Conservation (phyloP, 805 yeast species). For the Yamadazyma endophytica region DNA sequence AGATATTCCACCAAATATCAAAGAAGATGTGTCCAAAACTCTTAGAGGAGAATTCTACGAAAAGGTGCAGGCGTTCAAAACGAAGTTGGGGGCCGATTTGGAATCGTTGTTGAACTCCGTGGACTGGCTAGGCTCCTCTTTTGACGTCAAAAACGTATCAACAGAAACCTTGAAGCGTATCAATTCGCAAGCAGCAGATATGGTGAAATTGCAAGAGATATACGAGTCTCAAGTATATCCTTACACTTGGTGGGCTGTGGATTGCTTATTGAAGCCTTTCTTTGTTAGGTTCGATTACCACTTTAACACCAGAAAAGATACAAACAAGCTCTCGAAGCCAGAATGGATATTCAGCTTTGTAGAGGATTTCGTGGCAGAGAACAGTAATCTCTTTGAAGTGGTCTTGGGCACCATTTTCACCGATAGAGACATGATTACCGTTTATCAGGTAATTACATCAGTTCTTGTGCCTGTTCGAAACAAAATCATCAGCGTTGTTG, state of each 20-base stretch:
- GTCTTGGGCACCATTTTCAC: constrained; percentile 33
- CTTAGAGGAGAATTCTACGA: constrained; percentile 4
- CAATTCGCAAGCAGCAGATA: constrained; percentile 9
- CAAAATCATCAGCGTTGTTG: constrained; percentile 32
- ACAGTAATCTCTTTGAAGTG: constrained; percentile 36
- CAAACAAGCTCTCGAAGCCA: constrained; percentile 64
- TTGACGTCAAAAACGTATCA: constrained; percentile 3
- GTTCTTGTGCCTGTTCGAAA: constrained; percentile 43
- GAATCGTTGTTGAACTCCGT: constrained; percentile 10
- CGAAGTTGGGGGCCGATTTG: constrained; percentile 11
- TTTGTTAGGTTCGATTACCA: constrained; percentile 54
- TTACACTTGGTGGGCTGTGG: constrained; percentile 48
- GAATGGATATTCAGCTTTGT: constrained; percentile 63
- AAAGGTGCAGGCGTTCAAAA: constrained; percentile 6
- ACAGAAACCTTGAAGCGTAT: constrained; percentile 4
- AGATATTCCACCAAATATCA: too few relatives aligned
- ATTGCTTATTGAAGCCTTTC: constrained; percentile 42
- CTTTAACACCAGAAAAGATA: constrained; percentile 52
- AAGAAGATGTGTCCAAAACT: too few relatives aligned
- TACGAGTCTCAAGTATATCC: constrained; percentile 25
- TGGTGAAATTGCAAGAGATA: constrained; percentile 29
- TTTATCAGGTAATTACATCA: constrained; percentile 41
- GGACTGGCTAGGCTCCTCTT: constrained; percentile 20
- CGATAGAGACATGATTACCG: constrained; percentile 22
- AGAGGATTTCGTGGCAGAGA: constrained; percentile 37